Conservation (phyloP, 768 basidiomycete species). For the Pleurotus sapidus region DNA sequence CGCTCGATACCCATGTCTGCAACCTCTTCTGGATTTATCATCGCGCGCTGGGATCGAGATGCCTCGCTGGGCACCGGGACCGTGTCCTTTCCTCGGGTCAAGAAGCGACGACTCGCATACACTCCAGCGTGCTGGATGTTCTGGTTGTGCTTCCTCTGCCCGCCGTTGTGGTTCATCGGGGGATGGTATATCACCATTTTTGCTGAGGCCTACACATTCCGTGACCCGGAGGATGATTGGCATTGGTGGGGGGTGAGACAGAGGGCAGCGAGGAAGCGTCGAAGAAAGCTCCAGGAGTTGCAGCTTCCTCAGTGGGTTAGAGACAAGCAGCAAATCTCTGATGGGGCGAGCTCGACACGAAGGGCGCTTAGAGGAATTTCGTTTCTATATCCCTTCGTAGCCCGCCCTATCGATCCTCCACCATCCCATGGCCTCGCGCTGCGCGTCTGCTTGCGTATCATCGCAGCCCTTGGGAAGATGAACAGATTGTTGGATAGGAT, state of each 20-base stretch:
- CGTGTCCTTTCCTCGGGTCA: slow-evolving; percentile 23
- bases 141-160: slow-evolving; percentile 71
- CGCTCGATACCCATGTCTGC: slow-evolving; percentile 23
- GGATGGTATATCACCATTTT: slow-evolving; percentile 65
- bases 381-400: slow-evolving; percentile 60
- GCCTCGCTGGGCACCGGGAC: slow-evolving; percentile 32
- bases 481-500: slow-evolving; percentile 41
- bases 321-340: slow-evolving; percentile 38
- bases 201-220: slow-evolving; percentile 37
- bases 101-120: slow-evolving; percentile 26
- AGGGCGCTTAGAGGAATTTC: slow-evolving; percentile 31
- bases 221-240: slow-evolving; percentile 18
- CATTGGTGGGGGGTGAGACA: slow-evolving; percentile 12
- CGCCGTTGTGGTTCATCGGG: slow-evolving; percentile 74
- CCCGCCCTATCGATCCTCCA: slow-evolving; percentile 39
- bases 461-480: slow-evolving; percentile 38
- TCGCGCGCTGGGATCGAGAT: slow-evolving; percentile 47
- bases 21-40: slow-evolving; percentile 47
- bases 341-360: slow-evolving; percentile 16
- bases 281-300: slow-evolving; percentile 10
- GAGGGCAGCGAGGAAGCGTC: slow-evolving; percentile 11
- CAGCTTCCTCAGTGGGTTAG: slow-evolving; percentile 39
- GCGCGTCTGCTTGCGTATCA: slow-evolving; percentile 13
- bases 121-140: slow-evolving; percentile 63
- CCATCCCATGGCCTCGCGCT: slow-evolving; percentile 18